Percentiles rank a stretch among this genome's conserved stretches.
Conservation (phyloP, 2,329 filamentous ascomycete genomes). For the Coniochaeta sp. region DNA sequence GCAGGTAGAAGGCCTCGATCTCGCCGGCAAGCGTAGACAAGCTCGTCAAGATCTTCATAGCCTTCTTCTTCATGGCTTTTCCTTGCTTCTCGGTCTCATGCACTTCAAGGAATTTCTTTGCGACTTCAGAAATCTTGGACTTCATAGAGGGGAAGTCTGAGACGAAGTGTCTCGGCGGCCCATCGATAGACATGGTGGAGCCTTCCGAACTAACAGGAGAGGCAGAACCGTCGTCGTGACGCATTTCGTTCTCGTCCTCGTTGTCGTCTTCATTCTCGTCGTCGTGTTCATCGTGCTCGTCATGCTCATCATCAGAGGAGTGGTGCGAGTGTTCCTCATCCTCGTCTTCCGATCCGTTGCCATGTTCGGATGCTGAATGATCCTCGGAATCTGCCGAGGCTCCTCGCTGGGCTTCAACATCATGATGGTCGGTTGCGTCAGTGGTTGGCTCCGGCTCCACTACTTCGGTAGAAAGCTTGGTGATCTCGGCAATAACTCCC, state of each 20-base stretch:
- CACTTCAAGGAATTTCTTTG: conserved; percentile 74
- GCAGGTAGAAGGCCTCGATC: conserved; percentile 64
- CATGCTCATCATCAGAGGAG: conserved; percentile 43
- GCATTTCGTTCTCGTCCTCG: conserved; percentile 37
- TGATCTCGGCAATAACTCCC: conserved; percentile 87
- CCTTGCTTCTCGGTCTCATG: conserved; percentile 73
- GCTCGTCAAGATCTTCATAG: conserved; percentile 64
- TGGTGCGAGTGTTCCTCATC: conserved; percentile 36
- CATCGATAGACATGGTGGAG: conserved; percentile 58
- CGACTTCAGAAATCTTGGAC: conserved; percentile 66
- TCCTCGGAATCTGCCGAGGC: conserved; percentile 18
- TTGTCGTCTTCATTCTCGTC: conserved; percentile 48
- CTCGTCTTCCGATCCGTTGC: conserved; percentile 22
- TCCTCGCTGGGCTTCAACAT: conserved; percentile 18
- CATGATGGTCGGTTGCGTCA: conserved; percentile 14
- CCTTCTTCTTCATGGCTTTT: conserved; percentile 70
- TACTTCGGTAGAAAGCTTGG: conserved; percentile 60
- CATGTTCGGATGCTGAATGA: conserved; percentile 9
- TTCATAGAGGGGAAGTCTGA: conserved; percentile 52
- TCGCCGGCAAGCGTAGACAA: conserved; percentile 65
- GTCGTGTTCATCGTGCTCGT: conserved; percentile 43
- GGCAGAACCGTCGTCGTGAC: conserved; percentile 54
- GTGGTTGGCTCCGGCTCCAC: conserved; percentile 25
- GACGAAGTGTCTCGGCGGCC: conserved; percentile 35
- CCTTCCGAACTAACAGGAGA: conserved; percentile 60